A percentile compares a stretch with the other conserved stretches of the same genome.
phyloP scores from a whole-genome alignment of 345 rosid genomes.

The Psidium guajava region DNA sequence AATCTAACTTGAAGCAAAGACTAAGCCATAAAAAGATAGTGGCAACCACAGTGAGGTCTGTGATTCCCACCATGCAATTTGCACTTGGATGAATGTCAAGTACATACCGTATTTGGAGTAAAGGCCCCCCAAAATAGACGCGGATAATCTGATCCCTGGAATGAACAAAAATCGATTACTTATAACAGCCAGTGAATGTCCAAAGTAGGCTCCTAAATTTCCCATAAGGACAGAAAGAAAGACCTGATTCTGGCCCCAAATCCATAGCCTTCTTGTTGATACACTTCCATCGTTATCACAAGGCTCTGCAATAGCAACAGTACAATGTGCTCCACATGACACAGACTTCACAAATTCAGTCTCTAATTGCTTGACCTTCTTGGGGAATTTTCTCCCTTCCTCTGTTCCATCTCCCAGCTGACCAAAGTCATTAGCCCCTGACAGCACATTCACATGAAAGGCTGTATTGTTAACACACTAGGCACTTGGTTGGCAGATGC shows the following conservation, averaged over 20 bases:
- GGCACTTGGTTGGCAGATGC: neutral
- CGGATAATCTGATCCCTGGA: conserved; percentile 83
- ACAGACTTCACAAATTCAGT: conserved; percentile 83
- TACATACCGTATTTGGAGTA: conserved; percentile 46
- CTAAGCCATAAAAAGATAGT: neutral
- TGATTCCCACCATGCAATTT: neutral
- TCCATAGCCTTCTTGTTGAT: conserved; percentile 75
- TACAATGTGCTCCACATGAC: conserved; percentile 91
- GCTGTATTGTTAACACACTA: neutral
- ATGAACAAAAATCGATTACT: neutral
- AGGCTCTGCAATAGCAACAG: conserved; percentile 81
- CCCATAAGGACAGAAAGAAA: neutral
- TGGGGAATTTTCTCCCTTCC: conserved; percentile 66
- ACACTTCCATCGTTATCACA: conserved; percentile 62
- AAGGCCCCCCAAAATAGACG: conserved; percentile 87
- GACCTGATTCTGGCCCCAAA: conserved; percentile 99
- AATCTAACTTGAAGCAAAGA: neutral
- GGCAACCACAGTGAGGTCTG: neutral
- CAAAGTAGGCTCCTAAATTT: neutral
- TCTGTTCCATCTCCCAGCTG: conserved; percentile 99
- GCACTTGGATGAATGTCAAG: neutral
- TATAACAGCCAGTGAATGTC: neutral
- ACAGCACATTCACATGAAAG: neutral
- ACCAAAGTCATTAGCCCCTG: conserved; percentile 90
- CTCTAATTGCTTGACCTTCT: conserved; percentile 68